Evolutionary conservation across 2,329 filamentous ascomycete species (phyloP).

Genomic region (Teratosphaeria viscida): DNA sequence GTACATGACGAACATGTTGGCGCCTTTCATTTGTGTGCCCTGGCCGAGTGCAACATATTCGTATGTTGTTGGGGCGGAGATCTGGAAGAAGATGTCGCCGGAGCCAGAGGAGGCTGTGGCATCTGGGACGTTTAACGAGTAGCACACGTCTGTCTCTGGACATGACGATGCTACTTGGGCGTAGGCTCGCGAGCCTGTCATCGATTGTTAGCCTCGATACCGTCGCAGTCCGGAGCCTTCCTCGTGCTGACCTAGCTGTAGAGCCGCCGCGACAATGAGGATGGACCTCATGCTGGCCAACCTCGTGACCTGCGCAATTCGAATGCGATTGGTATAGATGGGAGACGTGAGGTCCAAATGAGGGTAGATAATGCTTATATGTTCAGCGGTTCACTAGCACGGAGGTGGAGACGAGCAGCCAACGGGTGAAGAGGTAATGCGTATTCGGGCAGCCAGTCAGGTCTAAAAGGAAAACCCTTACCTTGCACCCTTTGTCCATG

Average conservation of each 20-base stretch:
- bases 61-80: conserved; percentile 43
- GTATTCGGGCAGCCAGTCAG: not conserved
- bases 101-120: conserved; percentile 39
- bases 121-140: conserved; percentile 45
- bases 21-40: conserved; percentile 42
- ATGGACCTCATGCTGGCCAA: conserved; percentile 4
- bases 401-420: not conserved
- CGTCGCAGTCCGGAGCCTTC: not conserved
- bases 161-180: conserved; percentile 13
- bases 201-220: not conserved
- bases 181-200: conserved; percentile 9
- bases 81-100: conserved; percentile 49
- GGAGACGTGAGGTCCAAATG: not conserved
- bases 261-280: not conserved
- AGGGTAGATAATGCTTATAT: not conserved
- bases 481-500: not conserved
- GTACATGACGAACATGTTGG: conserved; percentile 52
- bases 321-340: not conserved
- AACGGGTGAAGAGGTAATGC: not conserved
- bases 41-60: conserved; percentile 48
- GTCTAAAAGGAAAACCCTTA: not conserved
- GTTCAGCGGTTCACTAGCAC: not conserved
- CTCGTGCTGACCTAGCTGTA: conserved; percentile 5
- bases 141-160: conserved; percentile 30
- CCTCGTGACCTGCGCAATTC: not conserved